Evolutionary conservation across 2,329 filamentous ascomycete species (phyloP), one percentile per base, ranked within the genome.

Genomic region (Harringtonia lauricola): DNA sequence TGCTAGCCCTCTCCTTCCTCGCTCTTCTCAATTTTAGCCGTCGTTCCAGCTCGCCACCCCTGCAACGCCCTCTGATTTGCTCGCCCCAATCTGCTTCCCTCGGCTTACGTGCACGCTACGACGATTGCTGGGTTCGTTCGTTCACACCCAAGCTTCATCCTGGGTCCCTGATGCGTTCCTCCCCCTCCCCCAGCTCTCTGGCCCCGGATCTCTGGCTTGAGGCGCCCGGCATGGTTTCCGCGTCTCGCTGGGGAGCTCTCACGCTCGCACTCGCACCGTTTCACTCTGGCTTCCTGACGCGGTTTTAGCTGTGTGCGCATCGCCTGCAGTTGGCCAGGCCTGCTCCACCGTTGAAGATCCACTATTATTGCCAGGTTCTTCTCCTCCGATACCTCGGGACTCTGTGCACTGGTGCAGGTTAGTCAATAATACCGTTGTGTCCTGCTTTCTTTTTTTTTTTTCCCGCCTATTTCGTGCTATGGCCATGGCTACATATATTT

Each of bases 41-140:
- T 48, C 45, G 47, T 54, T 47, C 47, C 49, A 41, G 24, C 24
- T 26, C 10, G 40, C 52, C 41, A 30, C 47, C 47, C 51, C 52
- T 54, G 53, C 50, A 49, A 38, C 46, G 13, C 34, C 21, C 39
- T 51, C 49, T 57, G 55, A 59, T 59, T 57, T 53, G 55, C 46
- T 47, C 33, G 47, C 39, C 38, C 17, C 18, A 18, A n/a, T 12
- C n/a, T n/a, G n/a, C 33, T 10, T 35, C 33, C 19, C 8, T n/a
- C 33, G 33, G 33, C 33, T 35, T 30, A 37, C 36, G 26, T 17
- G 7, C 36, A 30, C 37, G 37, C 37, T 39, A 28, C 13, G n/a
- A n/a, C n/a, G n/a, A n/a, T n/a, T n/a, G n/a, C 37, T 28, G 24
- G 26, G 37, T 29, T 18, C 24, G 37, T n/a, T n/a, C n/a, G n/a